Evolutionary conservation across 495 filamentous ascomycete genomes (phyloP), one percentile per base, ranked within the genome.

Genomic region (Aspergillus heteromorphus): DNA sequence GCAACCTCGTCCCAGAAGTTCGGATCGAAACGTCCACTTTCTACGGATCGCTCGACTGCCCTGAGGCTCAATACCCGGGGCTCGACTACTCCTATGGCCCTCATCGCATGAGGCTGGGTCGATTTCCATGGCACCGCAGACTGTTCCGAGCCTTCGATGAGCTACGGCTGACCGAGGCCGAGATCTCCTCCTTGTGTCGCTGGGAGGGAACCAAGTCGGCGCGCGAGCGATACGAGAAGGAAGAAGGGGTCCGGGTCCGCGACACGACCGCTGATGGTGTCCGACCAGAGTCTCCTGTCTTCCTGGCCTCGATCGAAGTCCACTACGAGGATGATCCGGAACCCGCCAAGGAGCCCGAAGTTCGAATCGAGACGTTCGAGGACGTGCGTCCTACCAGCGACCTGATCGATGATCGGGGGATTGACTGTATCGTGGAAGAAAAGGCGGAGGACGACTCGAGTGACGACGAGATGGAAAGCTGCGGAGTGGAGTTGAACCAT

Each of bases 121-220:
- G 89, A 38, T 95, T 87, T 73, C 79, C 78, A 1, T 90, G 86
- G 82, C 91, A 96, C 68, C 83, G 83, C 53, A 79, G 81, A 59
- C 79, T 96, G 0, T 95, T 96, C 71, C 81, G 83, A 31, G 87
- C 85, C 34, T 95, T 96, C 59, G 89, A 96, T 61, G 76, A 75
- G 38, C 78, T 96, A 17, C 76, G 82, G 34, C 71, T 95, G n/a
- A 93, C 91, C 0, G 72, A 81, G 34, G 70, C 75, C 47, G 91
- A 96, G 62, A 95, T 96, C 56, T 74, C 80, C 1, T 79, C 75
- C 11, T 73, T 96, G 54, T 95, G 91, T 56, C 87, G 87, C 62
- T 96, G 91, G 91, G 89, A 95, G 65, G 91, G 91, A n/a, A 95
- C 91, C 48, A 86, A 87, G 59, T 95, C 87, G 76, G 91, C 91